Base-by-base conservation (phyloP, 805 yeast genomes). In the Candida insectalens region DNA sequence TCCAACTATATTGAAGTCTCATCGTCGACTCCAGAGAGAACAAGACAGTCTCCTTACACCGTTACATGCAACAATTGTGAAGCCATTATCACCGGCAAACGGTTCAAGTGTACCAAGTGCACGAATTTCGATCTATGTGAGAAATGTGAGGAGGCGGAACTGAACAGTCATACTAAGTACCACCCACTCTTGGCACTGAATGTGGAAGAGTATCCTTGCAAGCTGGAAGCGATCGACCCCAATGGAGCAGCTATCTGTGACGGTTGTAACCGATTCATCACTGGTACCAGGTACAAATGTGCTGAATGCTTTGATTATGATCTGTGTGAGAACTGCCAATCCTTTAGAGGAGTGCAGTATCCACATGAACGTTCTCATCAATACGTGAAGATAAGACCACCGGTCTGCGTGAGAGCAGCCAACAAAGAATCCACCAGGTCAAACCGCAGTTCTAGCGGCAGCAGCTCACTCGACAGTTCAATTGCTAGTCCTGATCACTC, bases 61-160 rank as follows among this genome's bases (percentile, higher is more conserved):
- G 44, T 56, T 17, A 23, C 41, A 12, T 57, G 63, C 37, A 60
- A 59, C 39, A 49, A 50, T 13, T 59, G 63, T 36, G 46, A 49
- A 29, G 18, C 30, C 19, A 26, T 30, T 6, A 44, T 53, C 16
- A 29, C 19, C 5, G 80, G 80, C 5, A 40, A 51, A 5, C 59
- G 81, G 32, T 74, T 60, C 44, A 61, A 63, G 29, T 74, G 81
- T 49, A 40, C 64, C 19, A 64, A 71, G 19, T 74, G 81, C 44
- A 46, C 47, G 3, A 70, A 74, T 46, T 71, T 58, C 45, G 80
- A 74, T 45, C 49, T 74, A 34, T 74, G 81, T 45, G 61, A 62
- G 31, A 29, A 42, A 6, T 65, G 71, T 45, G 69, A 65, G 37
- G 33, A 43, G 35, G 38, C 7, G 44, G 43, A 18, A 27, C 33